Conservation (phyloP, 257 asterid species). For the Fraxinus americana region DNA sequence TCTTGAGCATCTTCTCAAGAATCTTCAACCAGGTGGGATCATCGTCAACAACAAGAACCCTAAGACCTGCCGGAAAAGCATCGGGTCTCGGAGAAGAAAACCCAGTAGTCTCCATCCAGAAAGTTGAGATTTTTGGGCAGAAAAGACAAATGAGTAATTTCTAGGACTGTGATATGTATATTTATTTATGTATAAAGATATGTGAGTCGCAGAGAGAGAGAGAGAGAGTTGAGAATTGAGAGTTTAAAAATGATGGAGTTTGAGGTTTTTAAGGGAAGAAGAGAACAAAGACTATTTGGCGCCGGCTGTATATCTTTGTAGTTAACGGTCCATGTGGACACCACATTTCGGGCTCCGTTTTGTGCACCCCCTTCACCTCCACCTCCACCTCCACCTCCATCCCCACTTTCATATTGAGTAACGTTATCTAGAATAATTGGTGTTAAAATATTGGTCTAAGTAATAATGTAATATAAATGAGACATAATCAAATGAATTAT, state of each 20-base stretch:
- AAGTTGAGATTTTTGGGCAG: conserved; percentile 24
- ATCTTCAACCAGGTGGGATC: conserved; percentile 97
- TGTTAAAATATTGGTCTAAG: no score
- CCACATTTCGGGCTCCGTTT: background rate
- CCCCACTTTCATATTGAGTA: background rate
- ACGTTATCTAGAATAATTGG: no score
- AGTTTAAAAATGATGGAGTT: background rate
- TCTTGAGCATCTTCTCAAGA: conserved; percentile 97
- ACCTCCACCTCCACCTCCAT: background rate
- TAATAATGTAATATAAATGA: no score
- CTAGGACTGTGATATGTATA: conserved; percentile 14
- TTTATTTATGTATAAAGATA: background rate
- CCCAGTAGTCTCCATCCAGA: conserved; percentile 59
- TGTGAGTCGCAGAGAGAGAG: conserved; percentile 12
- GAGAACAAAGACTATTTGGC: conserved; percentile 38
- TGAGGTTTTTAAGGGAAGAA: conserved; percentile 29
- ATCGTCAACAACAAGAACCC: conserved; percentile 96
- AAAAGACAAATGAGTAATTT: conserved; percentile 34
- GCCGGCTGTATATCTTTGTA: conserved; percentile 32
- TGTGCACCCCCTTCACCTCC: background rate
- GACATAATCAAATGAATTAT: no score
- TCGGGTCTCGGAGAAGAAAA: conserved; percentile 70
- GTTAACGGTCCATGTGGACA: conserved; percentile 33
- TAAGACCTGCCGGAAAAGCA: conserved; percentile 81
- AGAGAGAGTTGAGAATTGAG: conserved; percentile 13